These are phyloP conservation scores for Blumeriella jaapii DNA, from an alignment of 2,329 filamentous ascomycete species.

Conservation along the genomic window DNA sequence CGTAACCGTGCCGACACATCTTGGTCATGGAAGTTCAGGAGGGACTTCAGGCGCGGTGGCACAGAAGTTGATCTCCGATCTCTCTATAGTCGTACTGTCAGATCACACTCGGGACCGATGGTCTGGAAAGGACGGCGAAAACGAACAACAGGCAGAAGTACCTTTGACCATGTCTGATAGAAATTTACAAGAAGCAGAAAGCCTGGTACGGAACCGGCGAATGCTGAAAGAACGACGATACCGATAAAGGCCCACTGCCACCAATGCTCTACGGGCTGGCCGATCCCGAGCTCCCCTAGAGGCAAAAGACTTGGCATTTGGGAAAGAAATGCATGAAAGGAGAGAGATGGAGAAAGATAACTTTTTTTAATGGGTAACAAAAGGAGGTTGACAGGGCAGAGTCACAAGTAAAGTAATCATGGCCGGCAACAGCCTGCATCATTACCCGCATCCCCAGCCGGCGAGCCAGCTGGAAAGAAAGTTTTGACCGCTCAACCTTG, in stretches of 20 bases:
- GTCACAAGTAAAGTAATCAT: no score
- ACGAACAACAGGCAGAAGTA: not conserved
- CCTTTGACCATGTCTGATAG: constrained; percentile 2
- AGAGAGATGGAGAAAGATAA: not conserved
- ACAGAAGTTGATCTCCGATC: constrained; percentile 1
- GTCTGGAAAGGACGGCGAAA: not conserved
- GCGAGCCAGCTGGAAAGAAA: no score
- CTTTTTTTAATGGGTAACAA: no score
- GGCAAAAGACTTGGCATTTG: constrained; percentile 1
- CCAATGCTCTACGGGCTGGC: constrained; percentile 3
- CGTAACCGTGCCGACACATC: not conserved
- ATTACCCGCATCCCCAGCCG: no score
- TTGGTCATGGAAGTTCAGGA: constrained; percentile 1
- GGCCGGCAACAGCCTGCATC: no score
- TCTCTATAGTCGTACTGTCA: not conserved
- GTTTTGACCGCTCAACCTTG: no score
- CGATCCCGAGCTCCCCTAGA: constrained; percentile 2
- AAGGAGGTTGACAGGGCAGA: no score
- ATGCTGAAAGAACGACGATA: constrained; percentile 1
- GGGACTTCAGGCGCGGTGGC: constrained; percentile 1
- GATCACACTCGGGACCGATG: no score
- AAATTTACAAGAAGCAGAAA: constrained; percentile 1
- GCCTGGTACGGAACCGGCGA: constrained; percentile 1
- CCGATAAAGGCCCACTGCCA: constrained; percentile 5
- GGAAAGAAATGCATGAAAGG: not conserved